Evolutionary conservation across 2,329 filamentous ascomycete genomes (phyloP), one percentile per base, ranked within the genome.

Genomic region (Erysiphe pulchra): DNA sequence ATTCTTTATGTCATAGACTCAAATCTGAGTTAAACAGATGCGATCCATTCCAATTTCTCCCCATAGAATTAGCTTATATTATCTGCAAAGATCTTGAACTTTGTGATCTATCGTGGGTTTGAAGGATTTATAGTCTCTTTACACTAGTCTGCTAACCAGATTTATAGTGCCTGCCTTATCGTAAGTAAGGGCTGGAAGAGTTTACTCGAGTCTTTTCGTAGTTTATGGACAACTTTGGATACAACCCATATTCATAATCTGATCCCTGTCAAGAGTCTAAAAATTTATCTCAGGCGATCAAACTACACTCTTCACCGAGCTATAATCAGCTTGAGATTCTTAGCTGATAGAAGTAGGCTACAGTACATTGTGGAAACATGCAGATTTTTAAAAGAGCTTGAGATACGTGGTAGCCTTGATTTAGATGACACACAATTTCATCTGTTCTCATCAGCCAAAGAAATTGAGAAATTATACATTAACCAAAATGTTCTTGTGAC

Each of bases 11-110:
- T 45, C 51, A 55, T 36, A 57, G 56, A 45, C 42, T 61, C 16
- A 48, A 49, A 39, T 43, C 49, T 32, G 50, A 49, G 18, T 46
- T 47, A 12, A 56, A 53, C 44, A 49, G 44, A 18, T 48, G 50
- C n/a, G 58, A 61, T 45, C 58, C 58, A 17, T 47, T 61, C 16
- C 39, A 49, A 3, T 53, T 52, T 41, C 51, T 61, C 28, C 59
- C 60, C 8, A 24, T 54, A 9, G 60, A 61, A 45, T 28, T 61
- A n/a, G 54, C 49, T 39, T 44, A 54, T 42, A 57, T 60, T 50
- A 46, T 60, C 11, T 51, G 52, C 13, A 44, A 52, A n/a, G 33
- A 55, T 45, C 51, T 61, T 11, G 42, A 45, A 1, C 54, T 56
- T 46, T 51, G 55, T 46, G 56, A 57, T 42, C 48, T 50, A 50